These are phyloP conservation scores for Wickerhamomyces xylosicus DNA, from an alignment of 805 yeast genomes.

Conservation along the genomic window DNA sequence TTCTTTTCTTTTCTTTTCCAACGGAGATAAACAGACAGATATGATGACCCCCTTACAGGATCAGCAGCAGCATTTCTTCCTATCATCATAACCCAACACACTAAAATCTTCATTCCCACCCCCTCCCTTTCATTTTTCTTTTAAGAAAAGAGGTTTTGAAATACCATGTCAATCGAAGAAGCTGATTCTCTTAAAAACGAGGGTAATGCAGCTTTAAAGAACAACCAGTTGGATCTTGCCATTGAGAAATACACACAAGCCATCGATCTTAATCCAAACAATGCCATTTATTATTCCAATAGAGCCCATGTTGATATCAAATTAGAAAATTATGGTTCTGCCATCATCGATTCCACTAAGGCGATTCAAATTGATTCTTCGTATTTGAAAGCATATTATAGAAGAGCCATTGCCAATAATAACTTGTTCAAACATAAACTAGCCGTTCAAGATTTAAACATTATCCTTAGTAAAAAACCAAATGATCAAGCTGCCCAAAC, in stretches of 20 bases:
- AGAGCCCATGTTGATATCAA: slow-evolving; percentile 87
- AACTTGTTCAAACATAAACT: slow-evolving; percentile 69
- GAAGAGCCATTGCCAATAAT: slow-evolving; percentile 75
- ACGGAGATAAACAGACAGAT: too few relatives aligned
- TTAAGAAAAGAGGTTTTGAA: too few relatives aligned
- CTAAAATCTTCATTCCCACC: too few relatives aligned
- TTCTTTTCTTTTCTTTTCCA: too few relatives aligned
- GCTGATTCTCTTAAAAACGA: slow-evolving; percentile 49
- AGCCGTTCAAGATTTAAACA: slow-evolving; percentile 60
- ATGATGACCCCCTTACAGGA: too few relatives aligned
- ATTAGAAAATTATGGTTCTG: slow-evolving; percentile 77
- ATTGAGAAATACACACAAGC: slow-evolving; percentile 66
- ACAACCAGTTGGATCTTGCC: slow-evolving; percentile 54
- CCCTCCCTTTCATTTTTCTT: background rate
- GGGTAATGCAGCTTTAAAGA: slow-evolving; percentile 69
- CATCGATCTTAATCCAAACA: slow-evolving; percentile 45
- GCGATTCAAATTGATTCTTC: slow-evolving; percentile 59
- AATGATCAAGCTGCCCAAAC: slow-evolving; percentile 56
- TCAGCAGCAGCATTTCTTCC: too few relatives aligned
- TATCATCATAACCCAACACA: too few relatives aligned
- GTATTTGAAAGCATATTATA: slow-evolving; percentile 73
- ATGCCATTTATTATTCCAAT: slow-evolving; percentile 67
- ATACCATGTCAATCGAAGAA: slow-evolving; percentile 11
- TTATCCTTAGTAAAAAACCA: slow-evolving; percentile 53
- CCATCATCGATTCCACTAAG: slow-evolving; percentile 65